A percentile compares a stretch with the other conserved stretches of the same genome.
Conservation (phyloP, 1,284 basidiomycete genomes). For the Phellopilus nigrolimitatus region DNA sequence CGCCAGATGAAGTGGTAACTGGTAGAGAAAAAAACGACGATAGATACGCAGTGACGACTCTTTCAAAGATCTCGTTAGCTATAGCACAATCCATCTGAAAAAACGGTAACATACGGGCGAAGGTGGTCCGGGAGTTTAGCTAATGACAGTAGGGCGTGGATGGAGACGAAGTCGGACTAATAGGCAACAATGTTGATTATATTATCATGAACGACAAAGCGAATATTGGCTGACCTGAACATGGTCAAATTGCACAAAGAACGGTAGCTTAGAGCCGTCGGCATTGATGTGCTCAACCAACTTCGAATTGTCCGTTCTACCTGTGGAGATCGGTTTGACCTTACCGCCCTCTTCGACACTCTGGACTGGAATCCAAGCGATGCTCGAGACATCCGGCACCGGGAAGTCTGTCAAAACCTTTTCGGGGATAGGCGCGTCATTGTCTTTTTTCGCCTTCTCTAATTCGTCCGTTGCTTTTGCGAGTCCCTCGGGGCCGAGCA, state of each 20-base stretch:
- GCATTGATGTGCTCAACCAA: conserved; percentile 65
- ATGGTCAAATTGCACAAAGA: conserved; percentile 90
- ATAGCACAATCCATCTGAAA: conserved; percentile 1
- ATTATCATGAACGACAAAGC: not conserved
- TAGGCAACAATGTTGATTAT: conserved; percentile 4
- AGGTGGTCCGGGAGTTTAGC: conserved; percentile 66
- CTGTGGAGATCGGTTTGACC: conserved; percentile 33
- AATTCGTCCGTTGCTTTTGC: conserved; percentile 66
- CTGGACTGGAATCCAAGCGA: conserved; percentile 93
- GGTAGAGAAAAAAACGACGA: conserved; percentile 89
- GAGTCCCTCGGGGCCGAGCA: conserved; percentile 80
- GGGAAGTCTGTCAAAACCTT: conserved; percentile 82
- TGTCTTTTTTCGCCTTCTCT: conserved; percentile 82
- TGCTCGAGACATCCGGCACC: conserved; percentile 82
- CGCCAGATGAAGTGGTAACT: conserved; percentile 66
- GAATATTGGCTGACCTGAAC: conserved; percentile 54
- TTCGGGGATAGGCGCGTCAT: conserved; percentile 79
- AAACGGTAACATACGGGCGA: conserved; percentile 56
- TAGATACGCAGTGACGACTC: conserved; percentile 81
- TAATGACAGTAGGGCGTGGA: conserved; percentile 79
- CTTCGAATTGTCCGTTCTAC: conserved; percentile 30
- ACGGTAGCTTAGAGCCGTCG: conserved; percentile 72
- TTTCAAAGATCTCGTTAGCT: conserved; percentile 29
- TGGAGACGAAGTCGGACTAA: conserved; percentile 87
- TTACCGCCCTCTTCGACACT: conserved; percentile 63